These are phyloP conservation scores for Pythium biforme DNA, from an alignment of 352 stramenopile genomes.

Conservation along the genomic window DNA sequence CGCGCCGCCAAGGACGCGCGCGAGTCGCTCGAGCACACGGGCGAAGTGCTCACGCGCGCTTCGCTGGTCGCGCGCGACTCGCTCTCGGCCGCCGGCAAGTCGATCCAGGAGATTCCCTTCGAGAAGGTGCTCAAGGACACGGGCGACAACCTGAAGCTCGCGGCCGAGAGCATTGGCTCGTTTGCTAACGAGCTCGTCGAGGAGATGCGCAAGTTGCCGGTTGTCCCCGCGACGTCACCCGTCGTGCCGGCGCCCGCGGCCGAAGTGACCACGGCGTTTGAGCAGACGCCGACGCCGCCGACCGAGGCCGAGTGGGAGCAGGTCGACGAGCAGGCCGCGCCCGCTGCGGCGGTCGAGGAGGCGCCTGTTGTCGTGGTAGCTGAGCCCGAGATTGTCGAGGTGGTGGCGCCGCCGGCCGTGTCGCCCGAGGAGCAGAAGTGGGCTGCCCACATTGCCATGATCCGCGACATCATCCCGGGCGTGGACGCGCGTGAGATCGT, in stretches of 20 bases:
- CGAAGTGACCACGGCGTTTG: not conserved
- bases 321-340: constrained; percentile 24
- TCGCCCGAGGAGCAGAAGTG: constrained; percentile 81
- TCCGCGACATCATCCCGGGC: constrained; percentile 74
- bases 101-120: constrained; percentile 81
- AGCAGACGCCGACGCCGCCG: constrained; percentile 12
- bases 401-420: constrained; percentile 32
- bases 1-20: constrained; percentile 33
- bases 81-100: constrained; percentile 26
- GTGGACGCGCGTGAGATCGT: constrained; percentile 47
- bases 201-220: constrained; percentile 48
- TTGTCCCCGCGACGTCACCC: constrained; percentile 9
- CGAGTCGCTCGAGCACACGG: constrained; percentile 26
- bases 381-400: constrained; percentile 37
- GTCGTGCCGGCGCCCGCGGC: constrained; percentile 4
- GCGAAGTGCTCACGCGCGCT: constrained; percentile 40
- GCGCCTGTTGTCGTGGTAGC: constrained; percentile 32
- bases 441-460: constrained; percentile 60
- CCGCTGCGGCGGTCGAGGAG: constrained; percentile 31
- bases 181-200: constrained; percentile 78
- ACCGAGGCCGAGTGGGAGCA: constrained; percentile 56
- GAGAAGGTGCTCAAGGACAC: constrained; percentile 83
- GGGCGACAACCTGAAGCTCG: constrained; percentile 73
- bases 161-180: constrained; percentile 64
- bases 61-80: constrained; percentile 25